Evolutionary conservation across 2,329 filamentous ascomycete genomes (phyloP), one percentile per base, ranked within the genome.

Genomic region (Beauveria brongniartii): DNA sequence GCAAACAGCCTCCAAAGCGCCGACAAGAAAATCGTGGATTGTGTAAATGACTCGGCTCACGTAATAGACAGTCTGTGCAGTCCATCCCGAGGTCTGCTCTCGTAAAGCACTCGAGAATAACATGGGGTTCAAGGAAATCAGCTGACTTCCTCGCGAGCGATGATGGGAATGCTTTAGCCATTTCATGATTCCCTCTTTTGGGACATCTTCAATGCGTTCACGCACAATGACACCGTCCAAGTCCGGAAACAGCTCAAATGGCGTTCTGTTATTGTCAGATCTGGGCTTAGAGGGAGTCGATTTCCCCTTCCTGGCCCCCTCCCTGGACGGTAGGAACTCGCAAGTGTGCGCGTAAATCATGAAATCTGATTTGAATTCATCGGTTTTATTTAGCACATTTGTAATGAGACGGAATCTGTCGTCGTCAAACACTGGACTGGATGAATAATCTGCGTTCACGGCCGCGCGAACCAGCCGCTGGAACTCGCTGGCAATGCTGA

Each of bases 71-170:
- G 68, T 67, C 34, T 72, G 67, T 6, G 6, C 9, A 0, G 56
- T 63, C 72, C 72, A 74, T 34, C 70, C 71, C 7, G 52, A 43
- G 0, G 71, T 72, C 44, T 74, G 71, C 55, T 73, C 65, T 20
- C 53, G 55, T 58, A 71, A 69, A 0, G 67, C 68, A 26, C 55
- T 63, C 0, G 65, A 59, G 26, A 70, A 57, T 0, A 72, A 46
- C 1, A 58, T 52, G 3, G 61, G 47, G n/a, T 63, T 68, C 55
- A 67, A 67, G 0, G 65, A 65, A 2, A 64, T 62, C 0, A 72
- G 65, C 0, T 71, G 68, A 20, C 66, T 63, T 7, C 67, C 69
- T 6, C 70, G 65, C 12, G 66, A 70, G 3, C 53, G 50, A 6
- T 55, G 18, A 40, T 71, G 68, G 6, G 70, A 55, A 0, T 51